Evolutionary conservation across 768 basidiomycete genomes (phyloP).

Genomic region (Pulveroboletus sp.): DNA sequence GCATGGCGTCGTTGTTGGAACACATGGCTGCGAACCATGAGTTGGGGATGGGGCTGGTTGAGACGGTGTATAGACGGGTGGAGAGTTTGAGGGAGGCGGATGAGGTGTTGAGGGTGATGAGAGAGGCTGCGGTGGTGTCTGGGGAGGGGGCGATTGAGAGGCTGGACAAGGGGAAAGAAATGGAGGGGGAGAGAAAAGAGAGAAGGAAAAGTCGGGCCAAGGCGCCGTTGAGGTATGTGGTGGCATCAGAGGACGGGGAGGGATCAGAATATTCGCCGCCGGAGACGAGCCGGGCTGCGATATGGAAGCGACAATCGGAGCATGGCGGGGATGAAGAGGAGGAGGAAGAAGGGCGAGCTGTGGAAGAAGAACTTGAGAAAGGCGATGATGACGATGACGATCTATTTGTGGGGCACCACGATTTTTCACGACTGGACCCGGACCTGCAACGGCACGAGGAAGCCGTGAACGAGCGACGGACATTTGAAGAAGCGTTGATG

Average conservation of each 20-base stretch:
- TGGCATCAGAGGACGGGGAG: slow-evolving; percentile 10
- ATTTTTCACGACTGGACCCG: slow-evolving; percentile 7
- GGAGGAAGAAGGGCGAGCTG: background rate
- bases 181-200: too few species aligned
- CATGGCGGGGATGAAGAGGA: background rate
- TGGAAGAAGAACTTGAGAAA: background rate
- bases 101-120: slow-evolving; percentile 37
- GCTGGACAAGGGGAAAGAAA: background rate
- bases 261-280: slow-evolving; percentile 27
- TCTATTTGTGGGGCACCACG: background rate
- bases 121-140: slow-evolving; percentile 33
- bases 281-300: slow-evolving; percentile 26
- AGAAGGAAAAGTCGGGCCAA: background rate
- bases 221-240: slow-evolving; percentile 9
- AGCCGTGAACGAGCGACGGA: background rate
- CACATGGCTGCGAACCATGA: slow-evolving; percentile 47
- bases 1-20: slow-evolving; percentile 32
- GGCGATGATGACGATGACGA: background rate
- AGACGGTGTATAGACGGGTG: slow-evolving; percentile 34
- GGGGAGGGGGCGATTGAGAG: slow-evolving; percentile 16
- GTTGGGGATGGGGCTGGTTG: slow-evolving; percentile 40
- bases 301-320: slow-evolving; percentile 21
- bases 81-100: slow-evolving; percentile 39
- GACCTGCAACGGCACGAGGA: background rate
- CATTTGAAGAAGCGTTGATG: background rate